These are phyloP conservation scores for Chlorella sorokiniana DNA, from an alignment of 139 green algal species.

Conservation along the genomic window DNA sequence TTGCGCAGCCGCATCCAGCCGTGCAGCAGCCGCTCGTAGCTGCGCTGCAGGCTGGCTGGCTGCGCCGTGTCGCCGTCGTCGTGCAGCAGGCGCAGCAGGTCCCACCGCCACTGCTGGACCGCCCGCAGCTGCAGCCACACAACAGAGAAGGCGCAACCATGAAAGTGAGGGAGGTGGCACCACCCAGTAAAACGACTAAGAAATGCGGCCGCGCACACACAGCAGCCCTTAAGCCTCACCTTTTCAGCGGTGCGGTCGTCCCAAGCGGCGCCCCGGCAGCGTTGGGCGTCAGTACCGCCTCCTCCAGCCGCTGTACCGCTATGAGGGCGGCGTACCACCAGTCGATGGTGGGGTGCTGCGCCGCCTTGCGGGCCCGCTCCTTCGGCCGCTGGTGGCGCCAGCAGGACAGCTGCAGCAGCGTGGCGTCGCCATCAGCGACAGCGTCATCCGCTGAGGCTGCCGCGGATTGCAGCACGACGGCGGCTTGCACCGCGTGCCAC, in stretches of 20 bases:
- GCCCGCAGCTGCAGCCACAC: constrained; percentile 33
- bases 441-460: constrained; percentile 25
- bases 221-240: constrained; percentile 13
- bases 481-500: constrained; percentile 26
- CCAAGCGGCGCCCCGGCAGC: not conserved
- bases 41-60: constrained; percentile 8
- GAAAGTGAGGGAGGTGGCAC: too few species aligned
- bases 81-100: constrained; percentile 56
- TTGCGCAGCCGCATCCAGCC: constrained; percentile 63
- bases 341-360: constrained; percentile 63
- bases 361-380: constrained; percentile 52
- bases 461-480: constrained; percentile 28
- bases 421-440: constrained; percentile 27
- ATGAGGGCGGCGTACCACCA: constrained; percentile 53
- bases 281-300: constrained; percentile 28
- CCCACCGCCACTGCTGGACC: constrained; percentile 56
- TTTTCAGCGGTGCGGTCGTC: not conserved
- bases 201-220: not conserved
- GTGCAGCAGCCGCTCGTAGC: constrained; percentile 64
- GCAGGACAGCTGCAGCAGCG: constrained; percentile 57
- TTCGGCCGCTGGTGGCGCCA: constrained; percentile 60
- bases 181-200: too few species aligned
- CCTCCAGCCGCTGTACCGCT: constrained; percentile 52
- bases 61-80: constrained; percentile 20
- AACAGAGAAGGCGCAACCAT: too few species aligned